These are phyloP conservation scores for Daldinia eschscholtzii DNA, from an alignment of 2,329 filamentous ascomycete genomes.

Conservation along the genomic window DNA sequence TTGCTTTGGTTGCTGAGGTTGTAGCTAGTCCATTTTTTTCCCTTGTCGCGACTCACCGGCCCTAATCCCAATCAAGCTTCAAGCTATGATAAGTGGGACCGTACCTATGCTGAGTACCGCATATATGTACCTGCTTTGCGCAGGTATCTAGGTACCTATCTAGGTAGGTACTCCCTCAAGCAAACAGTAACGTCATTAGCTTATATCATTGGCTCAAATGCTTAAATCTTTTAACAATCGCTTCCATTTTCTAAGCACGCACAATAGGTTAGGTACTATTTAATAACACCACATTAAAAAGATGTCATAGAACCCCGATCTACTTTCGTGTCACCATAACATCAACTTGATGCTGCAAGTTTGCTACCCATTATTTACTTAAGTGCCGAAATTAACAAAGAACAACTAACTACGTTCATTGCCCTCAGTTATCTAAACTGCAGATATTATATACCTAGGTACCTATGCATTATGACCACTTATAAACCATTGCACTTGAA, in stretches of 20 bases:
- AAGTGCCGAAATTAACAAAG: no score
- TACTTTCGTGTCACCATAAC: background rate
- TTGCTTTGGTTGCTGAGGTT: conserved; percentile 11
- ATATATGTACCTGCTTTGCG: conserved; percentile 4
- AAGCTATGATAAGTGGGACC: conserved; percentile 14
- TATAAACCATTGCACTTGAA: no score
- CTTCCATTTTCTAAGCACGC: background rate
- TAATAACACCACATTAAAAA: background rate
- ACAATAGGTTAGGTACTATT: conserved; percentile 5
- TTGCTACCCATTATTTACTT: no score
- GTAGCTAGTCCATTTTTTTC: conserved; percentile 30
- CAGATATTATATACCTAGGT: no score
- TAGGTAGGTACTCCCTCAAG: background rate
- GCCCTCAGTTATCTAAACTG: no score
- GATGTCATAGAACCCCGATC: background rate
- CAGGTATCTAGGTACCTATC: conserved; percentile 5
- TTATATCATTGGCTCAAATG: background rate
- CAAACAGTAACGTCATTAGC: conserved; percentile 9
- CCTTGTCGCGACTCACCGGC: conserved; percentile 34
- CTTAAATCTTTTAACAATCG: background rate
- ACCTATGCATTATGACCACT: no score
- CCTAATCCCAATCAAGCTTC: conserved; percentile 44
- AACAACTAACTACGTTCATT: no score
- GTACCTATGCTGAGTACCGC: background rate
- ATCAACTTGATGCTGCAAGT: background rate